phyloP scores from a whole-genome alignment of 73 alveolate genomes.

The Tetrahymena malaccensis region DNA sequence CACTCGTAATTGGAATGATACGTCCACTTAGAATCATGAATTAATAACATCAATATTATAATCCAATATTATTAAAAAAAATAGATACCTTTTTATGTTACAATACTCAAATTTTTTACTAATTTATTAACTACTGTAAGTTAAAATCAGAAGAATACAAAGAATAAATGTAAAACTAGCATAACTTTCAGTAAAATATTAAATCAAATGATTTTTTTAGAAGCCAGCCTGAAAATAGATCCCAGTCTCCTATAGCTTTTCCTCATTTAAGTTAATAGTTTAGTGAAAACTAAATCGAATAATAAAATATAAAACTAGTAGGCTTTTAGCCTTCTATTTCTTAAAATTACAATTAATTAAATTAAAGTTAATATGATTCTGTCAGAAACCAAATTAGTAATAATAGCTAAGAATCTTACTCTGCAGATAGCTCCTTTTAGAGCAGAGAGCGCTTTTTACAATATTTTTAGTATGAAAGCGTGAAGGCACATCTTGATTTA shows the following conservation, averaged over 20 bases:
- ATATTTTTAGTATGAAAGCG: neutral
- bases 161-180: neutral
- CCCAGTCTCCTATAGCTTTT: neutral
- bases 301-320: no score
- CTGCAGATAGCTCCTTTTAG: neutral
- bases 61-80: neutral
- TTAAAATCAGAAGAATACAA: neutral
- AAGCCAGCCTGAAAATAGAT: neutral
- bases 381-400: neutral
- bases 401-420: neutral
- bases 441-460: neutral
- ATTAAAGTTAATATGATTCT: neutral
- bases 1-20: neutral
- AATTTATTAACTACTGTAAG: neutral
- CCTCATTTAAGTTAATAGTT: neutral
- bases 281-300: neutral
- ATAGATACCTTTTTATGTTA: neutral
- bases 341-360: no score
- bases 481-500: neutral
- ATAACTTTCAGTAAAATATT: no score
- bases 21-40: neutral
- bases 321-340: neutral
- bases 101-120: neutral
- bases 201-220: neutral
- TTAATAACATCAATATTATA: neutral